Evolutionary conservation across 352 stramenopile species (phyloP).

Genomic region (Blastocystis sp.): DNA sequence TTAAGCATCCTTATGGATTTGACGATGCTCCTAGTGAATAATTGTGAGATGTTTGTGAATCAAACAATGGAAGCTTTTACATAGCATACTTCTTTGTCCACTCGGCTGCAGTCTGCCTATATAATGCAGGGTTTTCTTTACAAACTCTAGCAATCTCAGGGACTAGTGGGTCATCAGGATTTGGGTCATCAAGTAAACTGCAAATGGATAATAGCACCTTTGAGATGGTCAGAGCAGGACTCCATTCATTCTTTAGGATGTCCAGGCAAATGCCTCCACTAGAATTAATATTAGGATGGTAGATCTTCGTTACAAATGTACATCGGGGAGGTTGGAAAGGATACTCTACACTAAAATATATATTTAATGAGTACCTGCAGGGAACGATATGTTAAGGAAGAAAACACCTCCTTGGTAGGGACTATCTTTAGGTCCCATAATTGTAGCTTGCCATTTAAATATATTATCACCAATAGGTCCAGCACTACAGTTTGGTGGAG

Average conservation of each 20-base stretch:
- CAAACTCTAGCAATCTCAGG: constrained; percentile 89
- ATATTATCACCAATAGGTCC: constrained; percentile 92
- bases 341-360: constrained; percentile 75
- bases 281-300: constrained; percentile 99
- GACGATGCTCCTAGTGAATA: constrained; percentile 35
- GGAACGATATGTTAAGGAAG: constrained; percentile 98
- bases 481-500: constrained; percentile 93
- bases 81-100: constrained; percentile 83
- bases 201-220: constrained; percentile 99
- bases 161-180: constrained; percentile 96
- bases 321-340: constrained; percentile 93
- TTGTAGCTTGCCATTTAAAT: constrained; percentile 89
- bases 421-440: constrained; percentile 95
- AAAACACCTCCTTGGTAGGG: constrained; percentile 93
- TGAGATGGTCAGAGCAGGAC: constrained; percentile 93
- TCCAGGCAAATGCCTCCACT: constrained; percentile 99
- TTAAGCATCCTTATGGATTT: constrained; percentile 78
- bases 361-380: constrained; percentile 67
- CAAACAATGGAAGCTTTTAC: constrained; percentile 65
- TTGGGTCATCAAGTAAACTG: constrained; percentile 95
- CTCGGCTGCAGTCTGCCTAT: constrained; percentile 76
- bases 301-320: constrained; percentile 97
- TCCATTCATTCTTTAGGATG: constrained; percentile 99
- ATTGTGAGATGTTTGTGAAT: neutral
- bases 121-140: constrained; percentile 80